Evolutionary conservation across 495 filamentous ascomycete species (phyloP), one percentile per base, ranked within the genome.

Genomic region (Aspergillus olivimuriae): DNA sequence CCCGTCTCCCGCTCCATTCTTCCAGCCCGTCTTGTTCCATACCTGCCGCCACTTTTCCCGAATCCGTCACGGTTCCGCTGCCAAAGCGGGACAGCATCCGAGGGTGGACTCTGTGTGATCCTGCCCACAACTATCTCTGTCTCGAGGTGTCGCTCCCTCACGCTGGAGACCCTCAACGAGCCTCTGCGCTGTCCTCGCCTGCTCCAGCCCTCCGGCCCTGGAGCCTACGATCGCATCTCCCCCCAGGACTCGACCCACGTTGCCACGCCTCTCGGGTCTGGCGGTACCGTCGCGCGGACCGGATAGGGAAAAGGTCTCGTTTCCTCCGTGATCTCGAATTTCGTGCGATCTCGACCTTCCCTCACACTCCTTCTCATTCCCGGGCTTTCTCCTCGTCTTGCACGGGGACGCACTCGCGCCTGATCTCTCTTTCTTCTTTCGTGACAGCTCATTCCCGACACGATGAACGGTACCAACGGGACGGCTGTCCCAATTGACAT

Each of bases 401-500:
- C 24, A 16, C 45, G n/a, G 66, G 65, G 39, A 63, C 68, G 44
- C 55, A 53, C 46, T 17, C 19, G 12, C 6, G 6, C 11, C 35
- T 20, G 57, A 52, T 50, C 68, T 74, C 43, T 65, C 65, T 47
- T 61, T 76, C 35, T 76, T 75, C 55, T 53, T 64, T 56, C 61
- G 19, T 50, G 24, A 28, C 24, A 50, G 24, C 47, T 53, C 17
- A 33, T 15, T 28, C 49, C 53, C 43, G 22, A 38, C 63, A 65
- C 51, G 35, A 82, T 81, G 76, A 69, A 66, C 38, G 69, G 67
- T 50, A 82, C 81, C 76, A 69, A 66, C 38, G 69, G 67, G 49
- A 48, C 63, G 44, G 73, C 76, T 42, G 62, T 74, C 43, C 82
- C 82, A 18, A 83, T 86, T 54, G 74, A 84, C 62, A 84, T 85